Evolutionary conservation across 2,329 filamentous ascomycete species (phyloP).

Genomic region (Epichloe baconii): DNA sequence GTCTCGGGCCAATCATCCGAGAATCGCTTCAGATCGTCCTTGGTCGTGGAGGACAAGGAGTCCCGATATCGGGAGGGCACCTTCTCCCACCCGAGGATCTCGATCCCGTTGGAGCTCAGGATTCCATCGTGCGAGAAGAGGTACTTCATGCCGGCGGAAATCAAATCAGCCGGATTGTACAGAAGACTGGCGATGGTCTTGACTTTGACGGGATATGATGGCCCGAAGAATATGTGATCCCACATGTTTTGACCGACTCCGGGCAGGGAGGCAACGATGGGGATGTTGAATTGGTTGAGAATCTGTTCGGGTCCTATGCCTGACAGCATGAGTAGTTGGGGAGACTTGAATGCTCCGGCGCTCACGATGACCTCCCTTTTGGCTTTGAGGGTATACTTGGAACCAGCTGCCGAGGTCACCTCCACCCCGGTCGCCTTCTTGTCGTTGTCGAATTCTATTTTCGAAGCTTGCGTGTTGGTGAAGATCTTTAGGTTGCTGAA

Average conservation of each 20-base stretch:
- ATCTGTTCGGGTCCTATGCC: conserved; percentile 5
- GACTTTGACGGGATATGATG: conserved; percentile 5
- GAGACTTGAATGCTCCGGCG: conserved; percentile 4
- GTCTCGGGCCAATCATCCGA: conserved; percentile 24
- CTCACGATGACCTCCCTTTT: conserved; percentile 1
- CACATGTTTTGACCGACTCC: conserved; percentile 6
- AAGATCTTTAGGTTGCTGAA: conserved; percentile 25
- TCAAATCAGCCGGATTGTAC: neutral
- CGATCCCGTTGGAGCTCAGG: conserved; percentile 6
- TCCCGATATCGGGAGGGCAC: conserved; percentile 13
- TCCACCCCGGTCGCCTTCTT: conserved; percentile 28
- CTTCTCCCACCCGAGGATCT: conserved; percentile 15
- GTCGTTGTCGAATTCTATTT: conserved; percentile 28
- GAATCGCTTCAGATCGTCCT: conserved; percentile 10
- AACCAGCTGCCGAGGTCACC: conserved; percentile 6
- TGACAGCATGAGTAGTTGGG: conserved; percentile 8
- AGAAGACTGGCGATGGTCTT: conserved; percentile 1
- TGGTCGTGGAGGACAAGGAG: conserved; percentile 9
- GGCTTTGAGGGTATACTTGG: conserved; percentile 1
- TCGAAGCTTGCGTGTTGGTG: conserved; percentile 27
- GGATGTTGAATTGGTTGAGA: conserved; percentile 1
- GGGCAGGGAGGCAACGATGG: neutral
- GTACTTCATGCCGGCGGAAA: neutral
- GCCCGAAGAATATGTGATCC: conserved; percentile 7
- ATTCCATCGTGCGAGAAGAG: neutral